These are phyloP conservation scores for Calendula officinalis DNA, from an alignment of 129 eudicot genomes.

Conservation along the genomic window DNA sequence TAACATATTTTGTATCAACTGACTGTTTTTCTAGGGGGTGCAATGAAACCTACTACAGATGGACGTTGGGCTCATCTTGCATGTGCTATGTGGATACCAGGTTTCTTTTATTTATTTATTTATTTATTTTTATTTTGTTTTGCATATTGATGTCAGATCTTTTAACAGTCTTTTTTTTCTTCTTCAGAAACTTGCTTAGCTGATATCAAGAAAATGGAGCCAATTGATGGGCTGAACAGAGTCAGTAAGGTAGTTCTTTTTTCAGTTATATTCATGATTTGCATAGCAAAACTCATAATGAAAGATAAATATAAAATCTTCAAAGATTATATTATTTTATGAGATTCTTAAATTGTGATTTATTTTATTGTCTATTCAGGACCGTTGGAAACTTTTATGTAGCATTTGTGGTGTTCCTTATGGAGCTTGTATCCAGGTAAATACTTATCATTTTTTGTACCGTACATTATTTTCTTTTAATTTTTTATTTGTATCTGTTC, in stretches of 20 bases:
- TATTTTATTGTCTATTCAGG: slow-evolving; percentile 44
- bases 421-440: slow-evolving; percentile 99
- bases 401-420: slow-evolving; percentile 88
- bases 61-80: slow-evolving; percentile 99
- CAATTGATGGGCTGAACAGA: slow-evolving; percentile 86
- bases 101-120: slow-evolving; percentile 33
- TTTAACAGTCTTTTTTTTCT: slow-evolving; percentile 15
- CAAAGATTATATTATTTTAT: not conserved
- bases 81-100: slow-evolving; percentile 99
- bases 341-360: not conserved
- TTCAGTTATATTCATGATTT: slow-evolving; percentile 4
- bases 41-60: slow-evolving; percentile 96
- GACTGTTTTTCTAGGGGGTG: slow-evolving; percentile 67
- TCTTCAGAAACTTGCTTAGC: slow-evolving; percentile 88
- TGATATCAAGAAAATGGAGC: slow-evolving; percentile 95
- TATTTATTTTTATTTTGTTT: not conserved
- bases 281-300: not conserved
- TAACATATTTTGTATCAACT: slow-evolving; percentile 5
- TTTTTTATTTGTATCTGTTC: not conserved
- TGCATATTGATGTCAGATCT: slow-evolving; percentile 3
- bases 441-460: slow-evolving; percentile 12
- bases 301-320: slow-evolving; percentile 5
- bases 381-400: slow-evolving; percentile 97
- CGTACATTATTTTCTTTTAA: not conserved
- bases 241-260: slow-evolving; percentile 74